Evolutionary conservation across 805 yeast species (phyloP), one percentile per base, ranked within the genome.

Genomic region (Sugiyamaella mastotermitis): DNA sequence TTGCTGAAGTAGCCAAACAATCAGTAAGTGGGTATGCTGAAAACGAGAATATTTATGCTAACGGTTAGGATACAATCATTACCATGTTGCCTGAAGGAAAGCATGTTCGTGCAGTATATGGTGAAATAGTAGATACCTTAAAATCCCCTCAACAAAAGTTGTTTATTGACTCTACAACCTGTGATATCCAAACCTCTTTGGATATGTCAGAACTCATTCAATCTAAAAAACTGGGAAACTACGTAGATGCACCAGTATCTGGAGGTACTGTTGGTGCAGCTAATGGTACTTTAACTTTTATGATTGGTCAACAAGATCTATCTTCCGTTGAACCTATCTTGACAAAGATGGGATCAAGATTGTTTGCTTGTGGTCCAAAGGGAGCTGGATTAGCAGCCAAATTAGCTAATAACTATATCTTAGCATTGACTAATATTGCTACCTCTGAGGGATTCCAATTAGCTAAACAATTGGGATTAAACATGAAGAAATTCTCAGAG

Each of bases 31-130:
- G 18, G 10, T 22, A 13, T 8, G n/a, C 7, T 17, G 10, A 22
- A 7, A 26, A 18, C 7, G 23, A 10, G 8, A 13, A 14, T 34
- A 30, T 5, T 16, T 14, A 11, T 15, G 11, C 40, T 38, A 35
- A 16, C 25, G 24, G 9, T 23, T 15, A 34, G 18, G 55, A 53
- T 19, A 66, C 52, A 25, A 56, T 73, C 24, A 50, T 71, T 22
- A 70, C 78, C 14, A 72, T 72, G 76, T 72, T 72, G 3, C 78
- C 78, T 1, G 76, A 70, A 49, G 75, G 76, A 3, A 56, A 55
- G 45, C 77, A 72, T 42, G 78, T 73, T 19, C 54, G 58, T 33
- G 54, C 55, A 1, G 64, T 71, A 2, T 64, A 65, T 19, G 52
- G 51, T 16, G 69, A 66, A 36, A 60, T 72, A 36, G 62, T 66